Conservation (phyloP, 1,139 yeast genomes). For the Yamadazyma sp. region DNA sequence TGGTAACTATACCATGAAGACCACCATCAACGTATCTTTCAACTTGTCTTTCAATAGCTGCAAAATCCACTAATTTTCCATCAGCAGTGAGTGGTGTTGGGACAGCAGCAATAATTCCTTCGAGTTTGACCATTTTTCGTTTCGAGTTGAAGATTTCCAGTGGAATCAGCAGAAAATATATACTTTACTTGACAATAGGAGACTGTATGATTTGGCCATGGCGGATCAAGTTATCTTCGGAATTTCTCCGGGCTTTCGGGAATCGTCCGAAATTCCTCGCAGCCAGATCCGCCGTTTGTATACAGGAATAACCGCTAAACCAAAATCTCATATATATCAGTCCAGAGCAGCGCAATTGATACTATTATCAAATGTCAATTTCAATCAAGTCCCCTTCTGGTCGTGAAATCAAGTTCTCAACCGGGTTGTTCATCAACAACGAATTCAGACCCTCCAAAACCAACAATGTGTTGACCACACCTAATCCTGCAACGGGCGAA, state of each 20-base stretch:
- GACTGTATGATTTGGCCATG: too few species aligned
- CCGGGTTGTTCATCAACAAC: constrained; percentile 77
- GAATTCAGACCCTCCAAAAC: constrained; percentile 52
- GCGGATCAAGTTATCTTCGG: constrained; percentile 2
- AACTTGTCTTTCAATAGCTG: constrained; percentile 11
- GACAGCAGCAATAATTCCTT: constrained; percentile 18
- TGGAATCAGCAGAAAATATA: too few species aligned
- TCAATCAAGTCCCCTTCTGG: constrained; percentile 16
- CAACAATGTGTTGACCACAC: constrained; percentile 52
- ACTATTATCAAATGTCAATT: constrained; percentile 11
- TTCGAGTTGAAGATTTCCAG: neutral
- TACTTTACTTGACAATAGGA: too few species aligned
- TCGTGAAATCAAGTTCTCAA: constrained; percentile 12
- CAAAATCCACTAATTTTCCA: constrained; percentile 10
- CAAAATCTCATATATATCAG: too few species aligned
- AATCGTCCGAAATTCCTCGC: neutral
- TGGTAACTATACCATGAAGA: constrained; percentile 17
- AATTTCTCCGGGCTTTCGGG: constrained; percentile 1
- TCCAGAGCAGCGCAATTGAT: neutral
- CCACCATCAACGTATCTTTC: constrained; percentile 16
- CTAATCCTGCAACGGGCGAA: constrained; percentile 60
- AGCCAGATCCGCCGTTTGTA: too few species aligned
- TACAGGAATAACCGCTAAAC: too few species aligned
- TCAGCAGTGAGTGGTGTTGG: constrained; percentile 17
- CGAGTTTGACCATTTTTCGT: constrained; percentile 5